phyloP scores from a whole-genome alignment of 2,329 filamentous ascomycete genomes.

The Aspergillus japonicus region DNA sequence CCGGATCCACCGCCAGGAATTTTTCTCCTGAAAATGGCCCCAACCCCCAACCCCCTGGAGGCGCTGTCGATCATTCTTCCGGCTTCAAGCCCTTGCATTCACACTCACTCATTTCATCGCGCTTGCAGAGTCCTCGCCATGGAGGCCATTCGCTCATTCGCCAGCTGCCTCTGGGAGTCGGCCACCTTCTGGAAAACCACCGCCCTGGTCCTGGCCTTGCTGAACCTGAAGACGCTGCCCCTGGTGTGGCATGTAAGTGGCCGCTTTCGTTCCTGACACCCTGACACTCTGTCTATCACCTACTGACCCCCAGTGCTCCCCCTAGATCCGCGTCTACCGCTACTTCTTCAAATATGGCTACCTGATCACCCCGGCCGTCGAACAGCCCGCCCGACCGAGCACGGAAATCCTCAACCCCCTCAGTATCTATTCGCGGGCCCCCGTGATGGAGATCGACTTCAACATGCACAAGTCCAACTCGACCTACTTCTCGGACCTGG shows the following conservation, averaged over 20 bases:
- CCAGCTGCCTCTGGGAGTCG: conserved; percentile 15
- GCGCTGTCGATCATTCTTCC: background rate
- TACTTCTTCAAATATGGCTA: conserved; percentile 55
- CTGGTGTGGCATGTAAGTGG: conserved; percentile 33
- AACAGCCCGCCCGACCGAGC: conserved; percentile 42
- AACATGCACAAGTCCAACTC: conserved; percentile 77
- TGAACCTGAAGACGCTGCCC: conserved; percentile 30
- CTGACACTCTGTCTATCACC: background rate
- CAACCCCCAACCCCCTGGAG: too few species aligned
- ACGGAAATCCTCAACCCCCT: conserved; percentile 64
- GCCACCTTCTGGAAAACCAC: conserved; percentile 24
- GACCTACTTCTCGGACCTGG: conserved; percentile 82
- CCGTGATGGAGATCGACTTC: conserved; percentile 75
- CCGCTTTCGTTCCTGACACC: background rate
- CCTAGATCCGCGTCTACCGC: conserved; percentile 58
- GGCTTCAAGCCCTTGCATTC: background rate
- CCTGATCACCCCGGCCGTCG: conserved; percentile 39
- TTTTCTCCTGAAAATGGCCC: background rate
- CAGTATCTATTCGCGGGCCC: conserved; percentile 63
- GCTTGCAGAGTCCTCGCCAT: background rate
- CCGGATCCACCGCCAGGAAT: background rate
- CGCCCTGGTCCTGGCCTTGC: conserved; percentile 25
- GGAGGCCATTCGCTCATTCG: conserved; percentile 14
- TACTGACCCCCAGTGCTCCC: background rate
- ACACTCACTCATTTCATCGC: too few species aligned